phyloP scores from a whole-genome alignment of 2,329 filamentous ascomycete genomes.

The Tricladium varicosporioides region DNA sequence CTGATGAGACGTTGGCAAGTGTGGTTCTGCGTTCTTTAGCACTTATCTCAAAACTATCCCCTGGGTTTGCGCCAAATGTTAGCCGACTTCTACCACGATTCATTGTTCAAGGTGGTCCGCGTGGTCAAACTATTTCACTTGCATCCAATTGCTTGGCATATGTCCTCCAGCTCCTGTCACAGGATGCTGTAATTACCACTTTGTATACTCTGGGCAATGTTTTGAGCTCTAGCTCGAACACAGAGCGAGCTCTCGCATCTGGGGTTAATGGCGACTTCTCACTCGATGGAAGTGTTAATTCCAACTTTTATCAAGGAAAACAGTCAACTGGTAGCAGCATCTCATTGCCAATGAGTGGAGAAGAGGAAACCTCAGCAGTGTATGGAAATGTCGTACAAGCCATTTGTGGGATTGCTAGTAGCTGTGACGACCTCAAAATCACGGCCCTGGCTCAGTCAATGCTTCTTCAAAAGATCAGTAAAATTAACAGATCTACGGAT shows the following conservation, averaged over 20 bases:
- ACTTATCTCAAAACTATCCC: constrained; percentile 73
- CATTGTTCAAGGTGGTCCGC: constrained; percentile 79
- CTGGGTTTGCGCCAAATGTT: constrained; percentile 69
- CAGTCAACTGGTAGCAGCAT: constrained; percentile 73
- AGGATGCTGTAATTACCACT: constrained; percentile 92
- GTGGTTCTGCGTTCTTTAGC: constrained; percentile 80
- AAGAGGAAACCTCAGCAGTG: constrained; percentile 74
- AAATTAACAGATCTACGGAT: constrained; percentile 77
- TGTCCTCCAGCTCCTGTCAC: constrained; percentile 77
- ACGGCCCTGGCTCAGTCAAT: constrained; percentile 91
- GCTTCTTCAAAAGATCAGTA: constrained; percentile 91
- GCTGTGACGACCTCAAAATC: constrained; percentile 85
- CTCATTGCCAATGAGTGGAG: constrained; percentile 70
- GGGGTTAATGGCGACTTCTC: constrained; percentile 52
- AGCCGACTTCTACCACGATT: constrained; percentile 80
- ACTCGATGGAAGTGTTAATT: constrained; percentile 43
- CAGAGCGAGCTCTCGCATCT: constrained; percentile 42
- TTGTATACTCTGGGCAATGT: constrained; percentile 96
- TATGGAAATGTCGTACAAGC: constrained; percentile 92
- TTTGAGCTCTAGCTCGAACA: constrained; percentile 66
- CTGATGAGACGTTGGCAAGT: constrained; percentile 71
- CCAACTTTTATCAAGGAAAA: constrained; percentile 50
- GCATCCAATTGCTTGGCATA: constrained; percentile 84
- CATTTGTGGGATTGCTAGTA: constrained; percentile 83
- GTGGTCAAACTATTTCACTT: constrained; percentile 65